Base-by-base conservation (phyloP, 169 alveolate genomes). In the Cryptosporidium parvum region DNA sequence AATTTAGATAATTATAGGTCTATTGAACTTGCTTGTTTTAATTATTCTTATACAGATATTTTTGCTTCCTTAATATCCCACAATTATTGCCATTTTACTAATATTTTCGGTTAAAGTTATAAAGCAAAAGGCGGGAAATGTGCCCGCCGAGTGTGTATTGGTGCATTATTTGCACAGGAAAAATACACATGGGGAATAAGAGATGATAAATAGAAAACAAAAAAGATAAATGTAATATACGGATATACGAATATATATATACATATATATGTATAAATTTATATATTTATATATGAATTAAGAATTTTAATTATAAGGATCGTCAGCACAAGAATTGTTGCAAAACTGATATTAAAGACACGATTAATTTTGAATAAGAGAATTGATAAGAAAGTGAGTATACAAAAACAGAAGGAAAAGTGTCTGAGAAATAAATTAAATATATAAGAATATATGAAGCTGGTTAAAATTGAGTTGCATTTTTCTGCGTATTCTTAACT, bases 111-210 rank as follows among this genome's bases (percentile, higher is more conserved):
- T 29, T 18, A 65, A 8, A 29, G 10, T 21, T 65, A 65, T 31
- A 33, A 0, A 33, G 33, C 0, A 2, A 26, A 33, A 10, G 72
- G 72, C 72, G 72, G 52, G 31, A 31, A 0, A 0, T 0, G 31
- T 23, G 16, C 72, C 52, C 72, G 72, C 72, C 72, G 0, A 65
- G 72, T 65, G 72, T 65, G 72, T 65, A 65, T 65, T 65, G 44
- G 52, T 65, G 72, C 72, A 65, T 35, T 65, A 65, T 16, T 33
- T 65, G 72, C 72, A 65, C 67, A 56, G 12, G 14, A 18, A 56
- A 56, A 8, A 8, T 56, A 56, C 67, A 56, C 67, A 56, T 56
- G 67, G 67, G 67, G 35, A 56, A 56, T 56, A 21, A 23, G 67
- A 26, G 67, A 23, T 56, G 37, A 56, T 10, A 26, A 10, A 56